Evolutionary conservation across 2,329 filamentous ascomycete genomes (phyloP), one percentile per base, ranked within the genome.

Genomic region (Phialocephala sp.): DNA sequence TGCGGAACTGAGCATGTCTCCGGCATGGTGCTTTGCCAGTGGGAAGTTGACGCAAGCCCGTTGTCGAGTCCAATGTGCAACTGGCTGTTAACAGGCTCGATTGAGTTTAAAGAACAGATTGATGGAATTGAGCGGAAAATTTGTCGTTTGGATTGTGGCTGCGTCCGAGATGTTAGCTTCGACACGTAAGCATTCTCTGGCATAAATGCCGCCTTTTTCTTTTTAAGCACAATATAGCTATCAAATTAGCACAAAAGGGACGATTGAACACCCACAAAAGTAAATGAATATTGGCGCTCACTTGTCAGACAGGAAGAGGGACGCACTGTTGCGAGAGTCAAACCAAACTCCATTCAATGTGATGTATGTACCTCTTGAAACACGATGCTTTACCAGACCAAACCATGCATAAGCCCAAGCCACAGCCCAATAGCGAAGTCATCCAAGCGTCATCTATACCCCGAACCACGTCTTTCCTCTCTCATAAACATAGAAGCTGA

Each of bases 401-500:
- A 43, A 14, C 22, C 6, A 20, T 15, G 14, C 57, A n/a, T 11
- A 59, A 15, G 22, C 50, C 20, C 45, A 50, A 14, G 45, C 20
- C 22, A 18, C 24, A 50, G n/a, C 45, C n/a, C n/a, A 50, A 50
- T 14, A n/a, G 45, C 8, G 45, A 50, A n/a, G 9, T 27, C 6
- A 36, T 35, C 9, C 41, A 36, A 54, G 20, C 20, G n/a, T 47
- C n/a, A 66, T 60, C 57, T 81, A 92, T 74, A 93, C 92, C 50
- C 87, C 88, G 70, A 93, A 79, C 70, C 83, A 79, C 54, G 80
- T 84, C 81, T 90, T 90, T 71, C 84, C 79, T 66, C 87, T 82
- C 77, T 90, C 87, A 72, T 90, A 90, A 18, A 86, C 87, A 74
- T 86, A 90, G 75, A 90, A 90, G 71, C 83, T 84, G 62, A 86